Conservation (phyloP, 768 basidiomycete species). For the Tylopilus felleus region DNA sequence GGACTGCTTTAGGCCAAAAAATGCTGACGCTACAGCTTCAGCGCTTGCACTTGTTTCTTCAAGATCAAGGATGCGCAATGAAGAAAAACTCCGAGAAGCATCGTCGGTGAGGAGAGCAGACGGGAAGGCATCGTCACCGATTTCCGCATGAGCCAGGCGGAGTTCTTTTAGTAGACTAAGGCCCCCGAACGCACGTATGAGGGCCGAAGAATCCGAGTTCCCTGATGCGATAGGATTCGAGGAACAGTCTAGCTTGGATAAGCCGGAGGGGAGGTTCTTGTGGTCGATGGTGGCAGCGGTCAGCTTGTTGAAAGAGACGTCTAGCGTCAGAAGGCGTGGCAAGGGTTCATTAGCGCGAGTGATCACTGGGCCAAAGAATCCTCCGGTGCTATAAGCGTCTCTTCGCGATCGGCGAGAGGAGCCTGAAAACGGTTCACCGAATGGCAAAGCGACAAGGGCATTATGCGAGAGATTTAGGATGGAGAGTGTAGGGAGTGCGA, state of each 20-base stretch:
- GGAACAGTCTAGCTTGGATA: conserved; percentile 63
- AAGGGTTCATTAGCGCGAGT: conserved; percentile 60
- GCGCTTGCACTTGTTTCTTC: conserved; percentile 59
- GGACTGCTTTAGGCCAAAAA: conserved; percentile 47
- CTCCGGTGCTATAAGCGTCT: conserved; percentile 38
- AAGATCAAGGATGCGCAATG: conserved; percentile 57
- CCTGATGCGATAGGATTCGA: conserved; percentile 57
- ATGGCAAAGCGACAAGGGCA: conserved; percentile 54
- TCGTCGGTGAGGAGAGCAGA: conserved; percentile 15
- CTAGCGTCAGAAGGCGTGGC: conserved; percentile 60
- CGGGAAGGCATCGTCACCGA: conserved; percentile 60
- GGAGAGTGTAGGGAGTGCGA: conserved; percentile 63
- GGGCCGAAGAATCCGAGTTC: conserved; percentile 20
- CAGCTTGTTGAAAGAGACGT: conserved; percentile 68
- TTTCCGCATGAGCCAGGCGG: conserved; percentile 50
- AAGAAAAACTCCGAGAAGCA: conserved; percentile 41
- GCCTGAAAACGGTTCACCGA: conserved; percentile 53
- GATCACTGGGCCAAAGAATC: conserved; percentile 64
- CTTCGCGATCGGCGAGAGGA: conserved; percentile 18
- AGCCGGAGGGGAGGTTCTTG: conserved; percentile 45
- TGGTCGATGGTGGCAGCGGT: conserved; percentile 52
- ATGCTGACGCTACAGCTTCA: conserved; percentile 42
- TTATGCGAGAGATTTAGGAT: conserved; percentile 74
- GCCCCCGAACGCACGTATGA: conserved; percentile 46
- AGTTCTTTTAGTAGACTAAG: conserved; percentile 57